Evolutionary conservation across 2,329 filamentous ascomycete species (phyloP), one percentile per base, ranked within the genome.

Genomic region (Elsinoe necatrix): DNA sequence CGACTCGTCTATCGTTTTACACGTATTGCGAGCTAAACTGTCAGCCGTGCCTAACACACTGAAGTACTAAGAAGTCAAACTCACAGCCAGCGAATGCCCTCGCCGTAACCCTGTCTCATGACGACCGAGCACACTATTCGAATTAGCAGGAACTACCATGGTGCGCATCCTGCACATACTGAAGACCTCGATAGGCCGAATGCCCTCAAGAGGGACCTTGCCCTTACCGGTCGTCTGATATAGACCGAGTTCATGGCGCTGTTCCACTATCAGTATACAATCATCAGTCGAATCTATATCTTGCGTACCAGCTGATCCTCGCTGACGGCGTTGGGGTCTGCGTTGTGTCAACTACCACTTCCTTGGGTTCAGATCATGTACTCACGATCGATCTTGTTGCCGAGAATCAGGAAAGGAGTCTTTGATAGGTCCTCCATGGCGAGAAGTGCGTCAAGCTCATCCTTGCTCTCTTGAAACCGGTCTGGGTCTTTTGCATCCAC

Each of bases 401-500:
- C 93, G 62, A 98, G 83, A 65, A 98, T 84, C 60, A 97, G 83
- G 73, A 97, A 97, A 56, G 93, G 93, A 7, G 95, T 93, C 80
- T 95, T 96, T 71, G 83, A 78, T 37, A 98, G 83, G 71, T 97
- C 92, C 76, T 98, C 93, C 92, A 98, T 96, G 61, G 88, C 84
- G 64, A 98, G 81, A 54, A 97, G 86, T 55, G 88, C 66, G 69
- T 98, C 93, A 61, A 98, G 87, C 78, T 98, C 93, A 66, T 87
- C 92, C 79, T 97, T 97, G 69, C 90, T 87, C 78, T 98, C 93
- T 67, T 80, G 72, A 72, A 98, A 88, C 64, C 93, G 89, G 77
- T 97, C 92, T 74, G 89, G 86, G 75, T 98, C 93, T 77, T 95
- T 95, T 67, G 93, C 90, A 68, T 98, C 93, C 66, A 98, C 89